Evolutionary conservation across 108 stramenopile species (phyloP), one percentile per base, ranked within the genome.

Genomic region (Nitzschia putrida): DNA sequence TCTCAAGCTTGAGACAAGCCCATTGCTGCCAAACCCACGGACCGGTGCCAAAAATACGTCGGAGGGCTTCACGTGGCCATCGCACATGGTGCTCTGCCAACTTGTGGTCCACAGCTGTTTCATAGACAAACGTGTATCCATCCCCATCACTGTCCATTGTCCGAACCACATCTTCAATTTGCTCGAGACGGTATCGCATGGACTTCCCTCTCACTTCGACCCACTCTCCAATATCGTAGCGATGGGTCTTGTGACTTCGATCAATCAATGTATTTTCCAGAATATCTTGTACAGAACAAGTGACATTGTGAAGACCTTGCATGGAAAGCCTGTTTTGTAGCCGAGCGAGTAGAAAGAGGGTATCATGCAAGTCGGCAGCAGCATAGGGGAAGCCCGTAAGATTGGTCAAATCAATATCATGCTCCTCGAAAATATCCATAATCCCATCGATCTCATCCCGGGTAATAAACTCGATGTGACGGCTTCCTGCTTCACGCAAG

Each of bases 21-120:
- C 71, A 84, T 53, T 78, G 76, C 55, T 74, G 77, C 79, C 79
- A 84, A n/a, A 81, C 61, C 80, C 79, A 84, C 13, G 83, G 83
- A 26, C 79, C 66, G 3, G 38, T 18, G 11, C 83, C 83, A 61
- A 84, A 84, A 61, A 84, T 72, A 10, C 64, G 39, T 13, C n/a
- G 25, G 0, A 73, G 51, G 8, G 72, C 53, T 52, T 73, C 63
- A 7, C 41, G 45, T 1, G 72, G 72, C 63, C 57, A 57, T 57
- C 72, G 72, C 9, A 73, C 42, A 11, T 61, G 29, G 39, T 53
- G 16, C 61, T 71, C 70, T 20, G 21, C 26, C 39, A 71, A 38
- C 38, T 71, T 58, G 41, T 71, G 70, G 51, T 71, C 70, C 5
- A 71, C 70, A 7, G 47, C 47, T 16, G 70, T 71, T 71, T 71